phyloP scores from a whole-genome alignment of 106 monocot species.

The Phalaenopsis aphrodite region DNA sequence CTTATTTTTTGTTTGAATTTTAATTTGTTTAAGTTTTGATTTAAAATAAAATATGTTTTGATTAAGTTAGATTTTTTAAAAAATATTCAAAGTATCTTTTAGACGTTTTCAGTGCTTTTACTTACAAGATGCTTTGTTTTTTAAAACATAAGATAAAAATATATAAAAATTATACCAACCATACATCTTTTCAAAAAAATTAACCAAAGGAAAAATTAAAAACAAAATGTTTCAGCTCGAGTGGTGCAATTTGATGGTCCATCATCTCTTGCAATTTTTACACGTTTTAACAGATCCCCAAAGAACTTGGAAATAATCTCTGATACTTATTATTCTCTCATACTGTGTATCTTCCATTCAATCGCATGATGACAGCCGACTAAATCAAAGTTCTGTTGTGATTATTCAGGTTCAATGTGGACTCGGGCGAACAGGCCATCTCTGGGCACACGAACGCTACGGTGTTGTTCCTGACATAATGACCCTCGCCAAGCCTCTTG shows the following conservation, averaged over 20 bases:
- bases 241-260: neutral
- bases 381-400: neutral
- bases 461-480: conserved; percentile 68
- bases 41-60: no score
- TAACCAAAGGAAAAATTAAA: no score
- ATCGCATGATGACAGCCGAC: neutral
- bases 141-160: no score
- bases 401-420: conserved; percentile 79
- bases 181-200: no score
- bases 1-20: no score
- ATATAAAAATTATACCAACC: no score
- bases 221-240: neutral
- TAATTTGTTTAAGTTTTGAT: no score
- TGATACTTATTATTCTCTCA: neutral
- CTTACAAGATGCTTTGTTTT: no score
- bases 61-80: no score
- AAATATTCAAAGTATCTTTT: no score
- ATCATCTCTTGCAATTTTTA: neutral
- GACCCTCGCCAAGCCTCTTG: conserved; percentile 93
- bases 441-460: conserved; percentile 84
- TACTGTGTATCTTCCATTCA: neutral
- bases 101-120: no score
- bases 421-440: conserved; percentile 65
- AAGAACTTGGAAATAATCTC: neutral
- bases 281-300: no score